Evolutionary conservation across 225 moss, liverwort and hornwort genomes (phyloP), one percentile per base, ranked within the genome.

Genomic region (Polytrichum commune): DNA sequence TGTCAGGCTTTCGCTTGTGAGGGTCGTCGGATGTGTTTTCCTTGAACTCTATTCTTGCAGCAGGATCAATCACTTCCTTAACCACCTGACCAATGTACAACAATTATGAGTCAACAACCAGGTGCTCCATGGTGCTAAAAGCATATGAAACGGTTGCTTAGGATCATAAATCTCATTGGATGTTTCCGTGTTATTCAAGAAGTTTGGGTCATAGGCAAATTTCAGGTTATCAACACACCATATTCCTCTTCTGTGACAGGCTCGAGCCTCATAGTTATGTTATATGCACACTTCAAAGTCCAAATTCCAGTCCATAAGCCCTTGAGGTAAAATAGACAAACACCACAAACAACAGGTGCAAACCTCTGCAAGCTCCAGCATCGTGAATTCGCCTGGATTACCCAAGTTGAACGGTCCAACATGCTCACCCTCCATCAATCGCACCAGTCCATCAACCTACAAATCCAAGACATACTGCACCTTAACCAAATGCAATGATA

Each of bases 61-160:
- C 77, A 66, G 82, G 66, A 46, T 88, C 85, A 67, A 88, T 88
- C 65, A 78, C 84, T 60, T 79, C 65, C 66, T 86, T 88, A 5
- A 91, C 84, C 71, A 91, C 84, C 90, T 88, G 74, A 23, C 77
- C 4, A 28, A 66, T 20, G 26, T 46, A 4, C 46, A 46, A 16
- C 46, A 13, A 46, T 4, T 3, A 16, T 46, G 4, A 46, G 46
- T 16, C 13, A 13, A 46, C 13, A 13, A 16, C 46, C 13, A 46
- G 7, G 35, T 35, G 13, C 46, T 46, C 16, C 46, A 46, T 16
- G 13, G 13, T 46, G 46, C 46, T 33, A 22, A 38, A 38, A 22
- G 38, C 25, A 26, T 67, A 58, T 6, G 22, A 8, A 23, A 58
- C n/a, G 1, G 8, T 19, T 0, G 20, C 57, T 57, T 19, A 19